Percentiles rank a stretch among this genome's conserved stretches.
These are phyloP conservation scores for Chloropicon primus DNA, from an alignment of 139 green algal species.

Conservation along the genomic window DNA sequence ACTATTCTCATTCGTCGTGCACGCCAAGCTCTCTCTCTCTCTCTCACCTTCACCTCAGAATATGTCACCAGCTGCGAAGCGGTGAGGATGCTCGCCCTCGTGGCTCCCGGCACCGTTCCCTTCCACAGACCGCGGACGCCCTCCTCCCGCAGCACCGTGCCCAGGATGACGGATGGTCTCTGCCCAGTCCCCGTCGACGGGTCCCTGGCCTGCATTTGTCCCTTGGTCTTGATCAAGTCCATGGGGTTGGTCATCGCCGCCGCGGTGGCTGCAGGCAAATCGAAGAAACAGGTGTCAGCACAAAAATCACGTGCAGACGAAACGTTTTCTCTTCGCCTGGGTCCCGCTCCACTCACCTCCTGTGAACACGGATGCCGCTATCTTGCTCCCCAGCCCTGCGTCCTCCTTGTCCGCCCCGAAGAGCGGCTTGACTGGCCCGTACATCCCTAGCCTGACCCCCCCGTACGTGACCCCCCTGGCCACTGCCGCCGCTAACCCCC, in stretches of 20 bases:
- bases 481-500: conserved; percentile 7
- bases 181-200: neutral
- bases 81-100: conserved; percentile 55
- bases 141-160: conserved; percentile 30
- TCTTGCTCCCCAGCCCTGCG: conserved; percentile 29
- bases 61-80: conserved; percentile 72
- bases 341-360: conserved; percentile 22
- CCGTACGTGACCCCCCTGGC: conserved; percentile 25
- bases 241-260: conserved; percentile 59
- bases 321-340: too few species aligned
- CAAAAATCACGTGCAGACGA: too few species aligned
- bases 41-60: conserved; percentile 68
- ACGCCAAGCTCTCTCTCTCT: too few species aligned
- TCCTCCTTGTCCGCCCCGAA: conserved; percentile 18
- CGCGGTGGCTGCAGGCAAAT: too few species aligned
- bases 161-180: conserved; percentile 19
- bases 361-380: conserved; percentile 42
- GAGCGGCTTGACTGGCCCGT: conserved; percentile 49
- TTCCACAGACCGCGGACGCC: conserved; percentile 61
- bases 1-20: too few species aligned
- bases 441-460: conserved; percentile 66
- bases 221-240: conserved; percentile 53
- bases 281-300: too few species aligned
- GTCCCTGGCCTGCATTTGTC: neutral
- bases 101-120: conserved; percentile 52